Evolutionary conservation across 2,329 filamentous ascomycete genomes (phyloP).

Genomic region (Dothiorella sarmentorum): DNA sequence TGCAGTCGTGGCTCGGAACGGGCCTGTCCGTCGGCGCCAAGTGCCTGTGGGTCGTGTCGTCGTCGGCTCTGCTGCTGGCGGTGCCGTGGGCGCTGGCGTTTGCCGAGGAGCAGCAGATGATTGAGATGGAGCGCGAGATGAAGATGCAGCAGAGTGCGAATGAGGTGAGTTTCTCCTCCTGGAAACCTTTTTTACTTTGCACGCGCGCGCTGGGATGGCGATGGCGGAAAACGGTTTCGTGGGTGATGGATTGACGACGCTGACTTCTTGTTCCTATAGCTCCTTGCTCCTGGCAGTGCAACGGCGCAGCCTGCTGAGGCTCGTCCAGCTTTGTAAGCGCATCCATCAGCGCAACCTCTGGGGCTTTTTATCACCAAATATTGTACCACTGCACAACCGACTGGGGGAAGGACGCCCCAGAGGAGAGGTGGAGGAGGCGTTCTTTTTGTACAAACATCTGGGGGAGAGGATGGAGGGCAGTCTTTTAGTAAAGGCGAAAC

Average conservation of each 20-base stretch:
- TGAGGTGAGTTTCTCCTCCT: conserved; percentile 55
- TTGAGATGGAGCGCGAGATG: conserved; percentile 97
- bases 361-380: not conserved
- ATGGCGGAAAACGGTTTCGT: too few relatives aligned
- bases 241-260: not conserved
- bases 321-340: conserved; percentile 34
- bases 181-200: too few relatives aligned
- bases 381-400: not conserved
- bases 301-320: conserved; percentile 27
- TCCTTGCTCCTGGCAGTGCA: conserved; percentile 32
- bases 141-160: conserved; percentile 89
- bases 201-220: too few relatives aligned
- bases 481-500: not conserved
- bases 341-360: not conserved
- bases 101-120: conserved; percentile 91
- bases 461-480: not conserved
- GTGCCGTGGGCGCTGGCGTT: conserved; percentile 92
- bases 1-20: conserved; percentile 56
- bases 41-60: conserved; percentile 86
- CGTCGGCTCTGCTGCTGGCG: conserved; percentile 81
- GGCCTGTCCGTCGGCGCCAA: conserved; percentile 73
- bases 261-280: conserved; percentile 23
- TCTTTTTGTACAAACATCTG: conserved; percentile 2
- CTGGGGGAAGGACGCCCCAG: not conserved
- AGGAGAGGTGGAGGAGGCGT: not conserved